Evolutionary conservation across 768 basidiomycete genomes (phyloP).

Genomic region (Mycena chlorophos): DNA sequence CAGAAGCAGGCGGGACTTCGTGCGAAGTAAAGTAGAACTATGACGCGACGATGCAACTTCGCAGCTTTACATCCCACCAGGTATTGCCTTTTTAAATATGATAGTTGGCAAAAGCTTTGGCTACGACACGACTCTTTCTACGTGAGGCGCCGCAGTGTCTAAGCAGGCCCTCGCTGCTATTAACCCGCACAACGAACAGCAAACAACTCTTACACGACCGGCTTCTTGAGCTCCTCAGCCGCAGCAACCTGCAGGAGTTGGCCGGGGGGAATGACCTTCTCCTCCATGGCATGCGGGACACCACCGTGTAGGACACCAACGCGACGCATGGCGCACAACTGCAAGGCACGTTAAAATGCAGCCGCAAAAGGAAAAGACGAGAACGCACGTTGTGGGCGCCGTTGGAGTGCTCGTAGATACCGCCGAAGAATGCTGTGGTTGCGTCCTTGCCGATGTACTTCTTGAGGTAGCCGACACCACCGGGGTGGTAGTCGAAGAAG

Average conservation of each 20-base stretch:
- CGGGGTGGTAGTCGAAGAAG: conserved; percentile 92
- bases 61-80: too few species aligned
- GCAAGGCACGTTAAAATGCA: not conserved
- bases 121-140: too few species aligned
- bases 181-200: too few species aligned
- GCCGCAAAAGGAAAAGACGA: not conserved
- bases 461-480: conserved; percentile 81
- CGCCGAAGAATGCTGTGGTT: conserved; percentile 93
- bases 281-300: conserved; percentile 57
- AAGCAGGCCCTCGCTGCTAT: too few species aligned
- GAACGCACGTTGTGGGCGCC: conserved; percentile 66
- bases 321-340: conserved; percentile 62
- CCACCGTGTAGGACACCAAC: conserved; percentile 65
- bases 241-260: conserved; percentile 70
- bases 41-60: too few species aligned
- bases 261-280: conserved; percentile 68
- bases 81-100: too few species aligned
- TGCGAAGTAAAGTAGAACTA: too few species aligned
- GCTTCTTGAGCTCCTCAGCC: conserved; percentile 48
- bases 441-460: conserved; percentile 91
- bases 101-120: too few species aligned
- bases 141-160: too few species aligned
- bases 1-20: too few species aligned
- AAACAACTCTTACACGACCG: not conserved
- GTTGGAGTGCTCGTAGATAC: conserved; percentile 87